phyloP scores from a whole-genome alignment of 202 grass and related monocot genomes.

The Bolboschoenoplectus hybrid region DNA sequence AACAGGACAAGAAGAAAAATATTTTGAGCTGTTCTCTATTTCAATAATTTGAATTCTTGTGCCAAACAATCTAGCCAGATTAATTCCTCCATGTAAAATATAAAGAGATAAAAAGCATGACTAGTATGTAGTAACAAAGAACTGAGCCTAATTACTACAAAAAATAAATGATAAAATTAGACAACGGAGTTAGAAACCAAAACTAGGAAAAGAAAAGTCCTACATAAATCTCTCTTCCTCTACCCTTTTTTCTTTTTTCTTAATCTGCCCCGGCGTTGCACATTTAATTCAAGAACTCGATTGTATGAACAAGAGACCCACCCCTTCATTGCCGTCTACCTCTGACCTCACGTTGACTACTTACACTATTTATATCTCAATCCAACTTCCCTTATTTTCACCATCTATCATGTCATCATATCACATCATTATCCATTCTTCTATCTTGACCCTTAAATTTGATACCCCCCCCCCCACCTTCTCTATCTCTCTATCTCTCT shows the following conservation, averaged over 20 bases:
- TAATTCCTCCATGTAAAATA: not conserved
- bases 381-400: not conserved
- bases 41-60: not conserved
- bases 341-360: constrained; percentile 25
- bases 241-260: not conserved
- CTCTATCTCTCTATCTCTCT: not conserved
- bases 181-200: constrained; percentile 22
- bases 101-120: not conserved
- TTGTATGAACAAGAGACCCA: constrained; percentile 26
- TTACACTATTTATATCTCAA: constrained; percentile 41
- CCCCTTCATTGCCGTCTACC: not conserved
- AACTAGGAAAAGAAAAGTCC: constrained; percentile 27
- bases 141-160: constrained; percentile 11
- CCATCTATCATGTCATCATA: not conserved
- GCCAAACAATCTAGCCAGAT: not conserved
- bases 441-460: constrained; percentile 17
- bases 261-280: not conserved
- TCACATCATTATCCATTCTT: constrained; percentile 18
- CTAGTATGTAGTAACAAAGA: not conserved
- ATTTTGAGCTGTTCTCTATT: not conserved
- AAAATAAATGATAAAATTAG: constrained; percentile 33
- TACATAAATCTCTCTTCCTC: constrained; percentile 7
- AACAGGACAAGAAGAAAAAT: too few relatives aligned
- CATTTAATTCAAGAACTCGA: not conserved
- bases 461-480: not conserved